Evolutionary conservation across 1,284 basidiomycete species (phyloP).

Genomic region (Thelephora terrestris): DNA sequence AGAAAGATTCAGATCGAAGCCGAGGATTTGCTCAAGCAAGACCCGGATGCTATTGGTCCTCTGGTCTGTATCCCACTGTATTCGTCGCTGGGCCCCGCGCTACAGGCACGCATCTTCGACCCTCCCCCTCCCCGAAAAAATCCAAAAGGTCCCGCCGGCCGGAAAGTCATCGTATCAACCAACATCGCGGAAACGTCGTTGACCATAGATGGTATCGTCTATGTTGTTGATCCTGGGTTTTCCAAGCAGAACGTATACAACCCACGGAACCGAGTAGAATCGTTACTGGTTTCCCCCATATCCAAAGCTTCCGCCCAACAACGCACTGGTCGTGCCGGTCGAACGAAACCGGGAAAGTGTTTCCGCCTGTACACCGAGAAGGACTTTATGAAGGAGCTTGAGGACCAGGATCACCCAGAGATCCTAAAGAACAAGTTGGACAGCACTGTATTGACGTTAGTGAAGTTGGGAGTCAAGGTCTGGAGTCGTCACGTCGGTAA

Average conservation of each 20-base stretch:
- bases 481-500: background rate
- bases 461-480: conserved; percentile 77
- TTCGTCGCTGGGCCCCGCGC: conserved; percentile 77
- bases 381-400: conserved; percentile 82
- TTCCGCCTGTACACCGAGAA: conserved; percentile 89
- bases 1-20: conserved; percentile 88
- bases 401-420: conserved; percentile 87
- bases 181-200: conserved; percentile 94
- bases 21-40: conserved; percentile 49
- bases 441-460: conserved; percentile 81
- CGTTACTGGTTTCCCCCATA: conserved; percentile 80
- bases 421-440: conserved; percentile 80
- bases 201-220: conserved; percentile 92
- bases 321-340: conserved; percentile 83
- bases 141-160: conserved; percentile 60
- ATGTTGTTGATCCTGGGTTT: conserved; percentile 90
- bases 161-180: conserved; percentile 86
- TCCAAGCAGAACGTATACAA: conserved; percentile 92
- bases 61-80: conserved; percentile 62
- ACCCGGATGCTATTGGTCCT: background rate
- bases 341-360: conserved; percentile 87
- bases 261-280: conserved; percentile 85
- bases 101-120: conserved; percentile 87
- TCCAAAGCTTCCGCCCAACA: conserved; percentile 89
- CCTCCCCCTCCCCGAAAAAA: conserved; percentile 52